Conservation (phyloP, 2,329 filamentous ascomycete species). For the Sarocladiaceae sp. region DNA sequence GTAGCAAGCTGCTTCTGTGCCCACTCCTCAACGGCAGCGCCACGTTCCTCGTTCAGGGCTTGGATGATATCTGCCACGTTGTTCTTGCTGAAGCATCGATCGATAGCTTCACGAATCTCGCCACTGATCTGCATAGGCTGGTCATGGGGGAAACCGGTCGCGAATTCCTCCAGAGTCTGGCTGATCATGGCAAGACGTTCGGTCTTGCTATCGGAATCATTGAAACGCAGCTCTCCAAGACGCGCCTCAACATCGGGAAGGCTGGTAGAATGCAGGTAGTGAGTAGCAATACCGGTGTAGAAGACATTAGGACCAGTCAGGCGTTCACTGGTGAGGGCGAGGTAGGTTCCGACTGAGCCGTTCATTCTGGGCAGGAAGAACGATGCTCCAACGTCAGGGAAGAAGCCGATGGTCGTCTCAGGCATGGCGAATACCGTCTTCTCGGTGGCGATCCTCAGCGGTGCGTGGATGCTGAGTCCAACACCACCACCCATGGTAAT, state of each 20-base stretch:
- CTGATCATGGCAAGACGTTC: conserved; percentile 71
- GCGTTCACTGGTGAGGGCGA: conserved; percentile 84
- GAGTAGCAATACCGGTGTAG: conserved; percentile 88
- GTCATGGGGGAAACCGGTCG: conserved; percentile 75
- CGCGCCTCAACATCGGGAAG: conserved; percentile 77
- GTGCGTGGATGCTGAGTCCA: conserved; percentile 88
- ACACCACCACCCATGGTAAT: conserved; percentile 98
- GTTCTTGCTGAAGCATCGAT: conserved; percentile 71
- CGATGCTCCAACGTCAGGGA: conserved; percentile 93
- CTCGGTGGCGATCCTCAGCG: conserved; percentile 94
- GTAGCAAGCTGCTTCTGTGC: conserved; percentile 72
- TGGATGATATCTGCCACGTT: conserved; percentile 66
- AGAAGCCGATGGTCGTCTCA: conserved; percentile 97
- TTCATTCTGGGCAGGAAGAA: conserved; percentile 94
- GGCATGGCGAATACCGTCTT: conserved; percentile 97
- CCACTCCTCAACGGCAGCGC: conserved; percentile 64
- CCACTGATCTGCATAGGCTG: conserved; percentile 66
- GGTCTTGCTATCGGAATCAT: conserved; percentile 63
- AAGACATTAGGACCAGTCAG: conserved; percentile 81
- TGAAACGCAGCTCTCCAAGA: conserved; percentile 84
- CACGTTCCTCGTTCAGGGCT: conserved; percentile 54
- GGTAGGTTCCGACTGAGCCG: conserved; percentile 82
- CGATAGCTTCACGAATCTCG: conserved; percentile 72
- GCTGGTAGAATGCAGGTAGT: conserved; percentile 90
- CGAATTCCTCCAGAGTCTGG: conserved; percentile 86